Evolutionary conservation across 2,329 filamentous ascomycete species (phyloP).

Genomic region (Pseudomassariella vexata): DNA sequence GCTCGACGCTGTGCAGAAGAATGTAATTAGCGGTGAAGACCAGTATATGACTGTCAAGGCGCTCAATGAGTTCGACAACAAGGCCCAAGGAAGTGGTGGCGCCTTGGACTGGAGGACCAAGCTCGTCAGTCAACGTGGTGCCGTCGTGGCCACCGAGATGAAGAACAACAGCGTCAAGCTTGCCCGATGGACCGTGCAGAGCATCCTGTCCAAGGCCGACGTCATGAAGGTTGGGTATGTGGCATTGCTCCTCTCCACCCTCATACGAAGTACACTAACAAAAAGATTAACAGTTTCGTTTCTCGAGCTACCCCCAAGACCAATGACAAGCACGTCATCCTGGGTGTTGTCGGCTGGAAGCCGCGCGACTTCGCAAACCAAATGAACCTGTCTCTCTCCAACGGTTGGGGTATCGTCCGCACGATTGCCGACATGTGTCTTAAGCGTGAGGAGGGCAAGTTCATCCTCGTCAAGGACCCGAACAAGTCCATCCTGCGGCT

Average conservation of each 20-base stretch:
- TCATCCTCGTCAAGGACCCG: constrained; percentile 80
- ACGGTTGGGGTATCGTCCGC: constrained; percentile 98
- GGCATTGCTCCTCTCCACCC: constrained; percentile 4
- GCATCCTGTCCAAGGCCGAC: constrained; percentile 94
- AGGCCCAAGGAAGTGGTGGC: constrained; percentile 90
- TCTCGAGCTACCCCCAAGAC: constrained; percentile 88
- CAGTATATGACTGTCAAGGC: constrained; percentile 91
- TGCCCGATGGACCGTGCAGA: constrained; percentile 94
- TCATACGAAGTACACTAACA: constrained; percentile 13
- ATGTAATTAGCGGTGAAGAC: constrained; percentile 85
- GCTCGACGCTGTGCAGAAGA: constrained; percentile 93
- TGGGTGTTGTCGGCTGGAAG: constrained; percentile 97
- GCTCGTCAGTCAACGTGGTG: constrained; percentile 89
- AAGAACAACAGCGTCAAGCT: constrained; percentile 99
- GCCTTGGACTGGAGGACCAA: constrained; percentile 97
- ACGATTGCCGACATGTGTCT: constrained; percentile 95
- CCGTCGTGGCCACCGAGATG: constrained; percentile 98
- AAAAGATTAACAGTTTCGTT: constrained; percentile 63
- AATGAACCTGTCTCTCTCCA: constrained; percentile 96
- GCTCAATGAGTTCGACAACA: constrained; percentile 98
- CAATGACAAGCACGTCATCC: constrained; percentile 89
- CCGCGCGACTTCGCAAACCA: constrained; percentile 92
- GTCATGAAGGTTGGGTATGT: constrained; percentile 94
- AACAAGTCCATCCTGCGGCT: constrained; percentile 94
- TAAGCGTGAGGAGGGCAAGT: constrained; percentile 73